A percentile compares a stretch with the other conserved stretches of the same genome.
Conservation (phyloP, 1,284 basidiomycete genomes). For the Leccinum fuscescens region DNA sequence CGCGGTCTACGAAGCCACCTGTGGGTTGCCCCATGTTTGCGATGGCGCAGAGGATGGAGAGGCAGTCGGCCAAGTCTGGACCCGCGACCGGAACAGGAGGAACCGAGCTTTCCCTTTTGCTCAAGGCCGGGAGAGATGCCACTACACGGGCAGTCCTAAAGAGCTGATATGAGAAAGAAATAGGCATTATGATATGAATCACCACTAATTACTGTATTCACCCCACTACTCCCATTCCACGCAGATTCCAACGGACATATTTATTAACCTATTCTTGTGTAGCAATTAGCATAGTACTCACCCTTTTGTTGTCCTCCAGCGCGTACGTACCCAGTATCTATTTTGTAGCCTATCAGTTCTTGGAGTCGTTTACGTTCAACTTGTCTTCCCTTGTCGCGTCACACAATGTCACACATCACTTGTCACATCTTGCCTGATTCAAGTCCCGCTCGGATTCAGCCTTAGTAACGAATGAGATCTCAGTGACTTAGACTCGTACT, state of each 20-base stretch:
- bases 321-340: constrained; percentile 11
- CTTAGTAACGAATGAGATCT: too few relatives aligned
- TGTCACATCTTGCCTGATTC: not conserved
- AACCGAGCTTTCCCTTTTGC: constrained; percentile 73
- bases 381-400: not conserved
- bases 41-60: constrained; percentile 54
- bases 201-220: constrained; percentile 15
- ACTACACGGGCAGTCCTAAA: constrained; percentile 65
- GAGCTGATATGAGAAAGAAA: constrained; percentile 13
- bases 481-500: too few relatives aligned
- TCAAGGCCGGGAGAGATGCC: constrained; percentile 88
- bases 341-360: constrained; percentile 22
- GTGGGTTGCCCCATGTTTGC: constrained; percentile 51
- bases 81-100: constrained; percentile 86
- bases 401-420: not conserved
- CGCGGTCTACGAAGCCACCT: constrained; percentile 49
- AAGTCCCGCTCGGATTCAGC: not conserved
- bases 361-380: not conserved
- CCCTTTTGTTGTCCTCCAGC: constrained; percentile 11
- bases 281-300: constrained; percentile 25
- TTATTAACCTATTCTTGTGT: constrained; percentile 32
- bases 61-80: constrained; percentile 38
- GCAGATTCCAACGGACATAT: constrained; percentile 17
- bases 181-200: constrained; percentile 1
- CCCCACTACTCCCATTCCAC: constrained; percentile 3